phyloP scores from a whole-genome alignment of 108 stramenopile genomes.

The Mediolabrus comicus region DNA sequence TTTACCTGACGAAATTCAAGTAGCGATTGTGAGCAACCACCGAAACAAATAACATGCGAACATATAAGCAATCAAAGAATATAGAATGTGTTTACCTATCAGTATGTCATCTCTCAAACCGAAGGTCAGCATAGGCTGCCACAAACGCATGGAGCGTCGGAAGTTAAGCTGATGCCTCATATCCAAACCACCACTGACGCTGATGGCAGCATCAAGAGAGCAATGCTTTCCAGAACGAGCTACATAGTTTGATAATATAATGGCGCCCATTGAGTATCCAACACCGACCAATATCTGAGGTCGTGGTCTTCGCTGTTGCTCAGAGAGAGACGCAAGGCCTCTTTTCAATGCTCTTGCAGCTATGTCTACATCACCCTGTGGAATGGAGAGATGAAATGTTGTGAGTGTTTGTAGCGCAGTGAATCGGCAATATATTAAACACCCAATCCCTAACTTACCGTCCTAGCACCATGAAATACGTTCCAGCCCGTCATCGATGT shows the following conservation, averaged over 20 bases:
- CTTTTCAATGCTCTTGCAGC: conserved; percentile 60
- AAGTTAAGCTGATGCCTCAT: conserved; percentile 68
- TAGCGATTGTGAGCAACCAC: too few relatives aligned
- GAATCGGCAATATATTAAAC: too few relatives aligned
- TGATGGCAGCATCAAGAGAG: conserved; percentile 72
- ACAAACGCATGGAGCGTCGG: conserved; percentile 71
- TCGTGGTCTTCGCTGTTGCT: background rate
- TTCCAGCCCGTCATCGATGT: conserved; percentile 72
- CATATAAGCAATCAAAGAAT: too few relatives aligned
- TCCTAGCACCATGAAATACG: conserved; percentile 88
- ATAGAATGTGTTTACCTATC: conserved; percentile 68
- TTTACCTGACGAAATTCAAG: too few relatives aligned
- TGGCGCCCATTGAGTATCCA: conserved; percentile 86
- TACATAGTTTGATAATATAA: conserved; percentile 85
- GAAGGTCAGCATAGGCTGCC: conserved; percentile 90
- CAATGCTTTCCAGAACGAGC: conserved; percentile 68
- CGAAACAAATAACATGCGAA: too few relatives aligned
- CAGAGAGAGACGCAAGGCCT: conserved; percentile 33
- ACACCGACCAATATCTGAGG: conserved; percentile 70
- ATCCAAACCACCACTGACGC: conserved; percentile 82
- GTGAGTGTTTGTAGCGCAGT: too few relatives aligned
- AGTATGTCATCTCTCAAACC: conserved; percentile 62
- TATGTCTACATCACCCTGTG: conserved; percentile 77
- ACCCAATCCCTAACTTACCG: too few relatives aligned
- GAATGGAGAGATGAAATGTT: too few relatives aligned